phyloP scores from a whole-genome alignment of 768 basidiomycete genomes.

The Pleurotus tuoliensis region DNA sequence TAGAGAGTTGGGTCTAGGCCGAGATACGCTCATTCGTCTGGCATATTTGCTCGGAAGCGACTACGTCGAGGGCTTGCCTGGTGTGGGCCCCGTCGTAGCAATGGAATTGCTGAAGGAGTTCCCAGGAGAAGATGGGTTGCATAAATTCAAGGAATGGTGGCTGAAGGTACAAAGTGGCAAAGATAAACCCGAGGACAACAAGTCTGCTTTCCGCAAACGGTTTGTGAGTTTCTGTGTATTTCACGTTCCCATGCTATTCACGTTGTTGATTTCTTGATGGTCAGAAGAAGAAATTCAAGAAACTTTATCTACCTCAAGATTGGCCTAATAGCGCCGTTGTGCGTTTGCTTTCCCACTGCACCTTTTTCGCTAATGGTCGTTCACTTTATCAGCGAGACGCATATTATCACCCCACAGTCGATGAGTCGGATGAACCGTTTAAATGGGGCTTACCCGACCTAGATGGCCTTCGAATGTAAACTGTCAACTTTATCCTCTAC shows the following conservation, averaged over 20 bases:
- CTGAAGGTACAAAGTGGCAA: conserved; percentile 83
- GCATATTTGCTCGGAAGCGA: conserved; percentile 96
- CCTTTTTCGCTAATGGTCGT: neutral
- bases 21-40: conserved; percentile 81
- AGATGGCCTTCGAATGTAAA: conserved; percentile 81
- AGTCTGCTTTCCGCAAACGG: conserved; percentile 73
- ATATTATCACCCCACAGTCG: conserved; percentile 89
- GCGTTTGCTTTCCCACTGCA: conserved; percentile 23
- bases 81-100: conserved; percentile 92
- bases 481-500: conserved; percentile 6
- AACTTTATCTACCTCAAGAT: conserved; percentile 71
- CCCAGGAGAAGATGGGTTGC: conserved; percentile 77
- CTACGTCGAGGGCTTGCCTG: conserved; percentile 89
- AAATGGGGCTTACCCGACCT: conserved; percentile 98
- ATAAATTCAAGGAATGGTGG: conserved; percentile 95
- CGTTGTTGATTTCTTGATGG: neutral
- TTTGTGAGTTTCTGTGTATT: conserved; percentile 56
- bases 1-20: conserved; percentile 82
- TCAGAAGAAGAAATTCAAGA: conserved; percentile 88
- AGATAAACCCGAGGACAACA: conserved; percentile 71
- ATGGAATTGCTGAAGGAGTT: conserved; percentile 96
- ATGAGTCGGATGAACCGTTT: conserved; percentile 89
- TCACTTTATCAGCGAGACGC: conserved; percentile 66
- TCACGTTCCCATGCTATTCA: conserved; percentile 9
- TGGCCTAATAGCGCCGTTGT: conserved; percentile 96